Conservation (phyloP, 129 eudicot species). For the Pittosporum tobira region DNA sequence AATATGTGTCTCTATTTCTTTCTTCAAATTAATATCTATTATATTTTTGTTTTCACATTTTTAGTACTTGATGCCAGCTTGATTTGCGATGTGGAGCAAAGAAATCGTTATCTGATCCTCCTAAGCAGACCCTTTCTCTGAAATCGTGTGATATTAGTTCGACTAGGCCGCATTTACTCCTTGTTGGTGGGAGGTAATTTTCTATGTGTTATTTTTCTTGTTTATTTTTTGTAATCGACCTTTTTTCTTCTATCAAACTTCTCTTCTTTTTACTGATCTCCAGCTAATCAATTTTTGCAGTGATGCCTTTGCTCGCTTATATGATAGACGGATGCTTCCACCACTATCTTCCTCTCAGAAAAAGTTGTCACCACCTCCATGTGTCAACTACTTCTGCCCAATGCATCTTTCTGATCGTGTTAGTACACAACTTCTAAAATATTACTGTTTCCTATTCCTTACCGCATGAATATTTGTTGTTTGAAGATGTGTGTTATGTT, state of each 20-base stretch:
- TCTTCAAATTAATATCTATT: slow-evolving; percentile 13
- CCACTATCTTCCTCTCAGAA: slow-evolving; percentile 77
- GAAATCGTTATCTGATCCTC: slow-evolving; percentile 78
- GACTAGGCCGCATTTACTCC: slow-evolving; percentile 81
- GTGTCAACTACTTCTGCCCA: slow-evolving; percentile 89
- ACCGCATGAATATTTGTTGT: neutral
- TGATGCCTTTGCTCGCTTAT: slow-evolving; percentile 93
- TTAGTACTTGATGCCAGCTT: slow-evolving; percentile 60
- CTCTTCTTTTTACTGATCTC: slow-evolving; percentile 11
- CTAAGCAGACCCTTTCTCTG: slow-evolving; percentile 56
- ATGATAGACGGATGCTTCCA: slow-evolving; percentile 95
- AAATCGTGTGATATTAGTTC: slow-evolving; percentile 79
- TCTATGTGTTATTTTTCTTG: slow-evolving; percentile 2
- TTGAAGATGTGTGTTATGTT: too few species aligned
- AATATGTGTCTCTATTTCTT: neutral
- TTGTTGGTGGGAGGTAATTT: slow-evolving; percentile 94
- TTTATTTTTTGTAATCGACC: slow-evolving; percentile 9
- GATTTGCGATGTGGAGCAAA: slow-evolving; percentile 87
- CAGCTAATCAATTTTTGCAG: slow-evolving; percentile 34
- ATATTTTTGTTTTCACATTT: slow-evolving; percentile 20
- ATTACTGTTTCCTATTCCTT: neutral
- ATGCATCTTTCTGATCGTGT: slow-evolving; percentile 86
- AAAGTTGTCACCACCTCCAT: slow-evolving; percentile 66
- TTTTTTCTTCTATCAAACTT: neutral
- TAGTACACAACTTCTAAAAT: slow-evolving; percentile 19